Percentiles rank a stretch among this genome's conserved stretches.
phyloP scores from a whole-genome alignment of 2,329 filamentous ascomycete genomes.

The Neobulgaria alba region DNA sequence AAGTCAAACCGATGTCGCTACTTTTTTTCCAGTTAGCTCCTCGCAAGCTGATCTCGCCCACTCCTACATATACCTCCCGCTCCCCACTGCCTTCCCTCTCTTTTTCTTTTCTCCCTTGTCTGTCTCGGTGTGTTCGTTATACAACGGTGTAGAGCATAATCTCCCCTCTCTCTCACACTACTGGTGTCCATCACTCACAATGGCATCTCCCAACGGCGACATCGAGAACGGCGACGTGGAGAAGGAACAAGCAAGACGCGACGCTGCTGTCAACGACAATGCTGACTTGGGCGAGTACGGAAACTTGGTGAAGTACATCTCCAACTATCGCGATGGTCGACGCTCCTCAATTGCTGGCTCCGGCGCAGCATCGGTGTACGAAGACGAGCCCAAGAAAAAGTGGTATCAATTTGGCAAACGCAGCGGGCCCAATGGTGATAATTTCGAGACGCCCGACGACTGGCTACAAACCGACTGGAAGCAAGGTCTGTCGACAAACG shows the following conservation, averaged over 20 bases:
- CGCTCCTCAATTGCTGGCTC: slow-evolving; percentile 36
- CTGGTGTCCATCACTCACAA: slow-evolving; percentile 10
- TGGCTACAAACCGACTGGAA: slow-evolving; percentile 62
- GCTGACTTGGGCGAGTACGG: slow-evolving; percentile 49
- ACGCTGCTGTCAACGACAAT: slow-evolving; percentile 3
- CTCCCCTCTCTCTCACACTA: slow-evolving; percentile 3
- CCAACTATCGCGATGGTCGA: slow-evolving; percentile 54
- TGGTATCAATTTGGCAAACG: slow-evolving; percentile 49
- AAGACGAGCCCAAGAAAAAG: slow-evolving; percentile 36
- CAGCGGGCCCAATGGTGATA: slow-evolving; percentile 29
- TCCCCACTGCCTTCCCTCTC: not conserved
- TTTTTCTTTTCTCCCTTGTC: slow-evolving; percentile 5
- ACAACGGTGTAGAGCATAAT: slow-evolving; percentile 1
- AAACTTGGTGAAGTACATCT: slow-evolving; percentile 59
- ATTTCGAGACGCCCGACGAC: slow-evolving; percentile 45
- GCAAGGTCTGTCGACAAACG: slow-evolving; percentile 47
- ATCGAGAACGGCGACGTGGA: slow-evolving; percentile 21
- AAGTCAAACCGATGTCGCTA: not conserved
- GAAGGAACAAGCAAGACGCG: slow-evolving; percentile 11
- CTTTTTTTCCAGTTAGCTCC: not conserved
- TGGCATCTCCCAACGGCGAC: slow-evolving; percentile 17
- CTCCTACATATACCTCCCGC: not conserved
- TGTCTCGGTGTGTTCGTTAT: not conserved
- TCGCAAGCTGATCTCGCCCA: not conserved
- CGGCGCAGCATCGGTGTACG: slow-evolving; percentile 25